Base-by-base conservation (phyloP, 2,329 filamentous ascomycete genomes). In the Cladosporium sp. region DNA sequence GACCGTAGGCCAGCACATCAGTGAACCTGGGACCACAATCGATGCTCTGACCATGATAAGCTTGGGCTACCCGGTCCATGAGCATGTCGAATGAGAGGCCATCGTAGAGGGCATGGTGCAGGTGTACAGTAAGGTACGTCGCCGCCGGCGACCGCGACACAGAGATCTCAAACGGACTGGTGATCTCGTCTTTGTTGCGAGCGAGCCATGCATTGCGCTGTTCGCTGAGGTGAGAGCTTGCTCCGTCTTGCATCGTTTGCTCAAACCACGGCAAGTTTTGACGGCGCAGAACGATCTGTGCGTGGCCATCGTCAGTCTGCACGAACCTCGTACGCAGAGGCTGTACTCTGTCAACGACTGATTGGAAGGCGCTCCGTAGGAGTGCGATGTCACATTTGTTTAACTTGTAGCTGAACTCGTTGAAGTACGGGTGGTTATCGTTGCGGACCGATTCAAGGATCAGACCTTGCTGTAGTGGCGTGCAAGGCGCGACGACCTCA, bases 41-140 rank as follows among this genome's bases (percentile, higher is more conserved):
- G 35, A 54, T 61, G 7, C 43, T 61, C 19, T 57, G 14, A 0
- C 63, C 63, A 13, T 63, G 58, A 60, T 88, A 89, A 4, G 75
- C 70, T 3, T 71, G 61, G 28, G 72, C 69, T 2, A 95, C 74
- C 16, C 76, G 70, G 3, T 78, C 66, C 16, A 95, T 75, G 37
- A 95, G 76, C 19, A 89, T 67, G 1, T 79, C 76, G 37, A 95
- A 78, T 56, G 89, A 92, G 58, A 80, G 85, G 1, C 89, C 91
- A 68, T 96, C 91, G 61, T 96, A 96, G 0, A 95, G 68, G 0
- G 81, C 89, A 65, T 96, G 91, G 69, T 95, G 95, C 0, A 95
- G 83, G 43, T 86, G 79, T 2, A 95, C 32, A n/a, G 13, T 42
- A 9, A 95, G 68, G 0, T 75, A 57, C 6, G 61, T 63, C 11